Evolutionary conservation across 495 filamentous ascomycete genomes (phyloP), one percentile per base, ranked within the genome.

Genomic region (Hyaloscypha bicolor): DNA sequence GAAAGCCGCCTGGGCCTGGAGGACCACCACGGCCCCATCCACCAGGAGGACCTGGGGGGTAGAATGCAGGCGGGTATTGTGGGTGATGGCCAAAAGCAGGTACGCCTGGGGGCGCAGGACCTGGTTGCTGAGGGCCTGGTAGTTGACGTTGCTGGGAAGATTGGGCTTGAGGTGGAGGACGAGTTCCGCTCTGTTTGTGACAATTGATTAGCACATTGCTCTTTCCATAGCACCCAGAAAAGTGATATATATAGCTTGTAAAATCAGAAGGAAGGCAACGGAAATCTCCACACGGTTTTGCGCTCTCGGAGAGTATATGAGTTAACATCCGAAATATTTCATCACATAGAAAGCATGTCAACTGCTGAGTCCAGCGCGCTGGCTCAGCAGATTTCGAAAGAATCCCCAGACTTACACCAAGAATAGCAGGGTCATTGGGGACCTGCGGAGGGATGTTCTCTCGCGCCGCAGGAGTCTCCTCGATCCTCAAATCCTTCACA

Each of bases 201-300:
- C 32, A 51, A 45, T 25, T 55, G 25, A 68, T 70, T 37, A 71
- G 69, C 68, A 39, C 68, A 57, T 25, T 59, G 22, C 59, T 22
- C 67, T 67, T 0, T 32, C 9, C 48, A 6, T 11, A 42, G 35
- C 14, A 25, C 22, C 37, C 32, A 3, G 30, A 65, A 12, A 60
- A 64, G 37, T 35, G 39, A 31, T 56, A 67, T 45, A 51, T 77
- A 62, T 42, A 63, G 60, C 45, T 69, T 66, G 16, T 60, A 22
- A 62, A 69, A 82, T 93, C 93, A 97, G 93, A 96, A 97, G 93
- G 94, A 97, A 97, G 93, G 93, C 94, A 97, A 97, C 93, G 94
- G 93, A 96, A 90, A 91, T 90, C 79, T 96, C 93, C 86, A 94
- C 93, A 96, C 77, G 83, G 82, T 90, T 89, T 95, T 96, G 92